Evolutionary conservation across 371 early-diverging fungal species (phyloP), one percentile per base, ranked within the genome.

Genomic region (Sporodiniella umbellata): DNA sequence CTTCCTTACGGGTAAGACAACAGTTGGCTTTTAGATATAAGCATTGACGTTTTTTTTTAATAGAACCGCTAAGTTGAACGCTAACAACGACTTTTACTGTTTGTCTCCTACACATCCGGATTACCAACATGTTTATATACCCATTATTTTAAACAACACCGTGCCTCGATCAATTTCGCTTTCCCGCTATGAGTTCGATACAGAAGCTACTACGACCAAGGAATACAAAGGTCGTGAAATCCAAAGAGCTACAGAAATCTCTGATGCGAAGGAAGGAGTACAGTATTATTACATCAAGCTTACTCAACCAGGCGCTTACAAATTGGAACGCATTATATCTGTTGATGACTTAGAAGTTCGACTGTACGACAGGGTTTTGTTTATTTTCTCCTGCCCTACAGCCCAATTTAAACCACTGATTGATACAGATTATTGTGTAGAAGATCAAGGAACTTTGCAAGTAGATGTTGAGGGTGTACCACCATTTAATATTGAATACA

Each of bases 41-140:
- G 17, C 8, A n/a, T 7, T 31, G 8, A 19, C 8, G 14, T 25
- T 3, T 19, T 17, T 26, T 33, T 18, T 40, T 35, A 39, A n/a
- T 51, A 78, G 78, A 8, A 71, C 74, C 24, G 78, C 74, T 12
- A 68, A 74, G 30, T 52, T 78, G 15, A 78, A 78, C 37, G 74
- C 74, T 12, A 52, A 54, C 21, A 59, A 74, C 51, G 65, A 66
- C 33, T 66, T 56, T 31, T 78, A 62, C 43, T 78, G 78, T 45
- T 51, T 78, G 22, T 66, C 70, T 6, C 46, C 53, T n/a, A 28
- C 46, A 4, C 62, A 68, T 23, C 35, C 61, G 33, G 68, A 66
- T 30, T 54, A 60, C 38, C 61, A 62, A 35, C 66, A 68, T 4
- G 60, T 73, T 18, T 62, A 63, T 59, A 69, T 78, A 53, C 78